These are phyloP conservation scores for Pseudoscleropodium purum DNA, from an alignment of 225 moss, liverwort and hornwort species.

Conservation along the genomic window DNA sequence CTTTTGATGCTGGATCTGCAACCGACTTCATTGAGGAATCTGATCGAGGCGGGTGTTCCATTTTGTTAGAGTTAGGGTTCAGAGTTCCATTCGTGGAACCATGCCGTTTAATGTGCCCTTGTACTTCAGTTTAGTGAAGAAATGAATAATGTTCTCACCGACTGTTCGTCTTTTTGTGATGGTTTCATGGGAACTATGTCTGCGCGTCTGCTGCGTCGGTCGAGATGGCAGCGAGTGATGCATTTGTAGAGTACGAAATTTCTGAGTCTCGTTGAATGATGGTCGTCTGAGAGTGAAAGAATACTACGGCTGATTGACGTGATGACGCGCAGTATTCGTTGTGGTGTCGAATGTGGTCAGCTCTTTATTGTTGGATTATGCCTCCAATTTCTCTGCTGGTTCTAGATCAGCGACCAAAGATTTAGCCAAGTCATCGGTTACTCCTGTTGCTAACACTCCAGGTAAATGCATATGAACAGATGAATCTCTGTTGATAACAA, in stretches of 20 bases:
- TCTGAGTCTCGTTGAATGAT: too few relatives aligned
- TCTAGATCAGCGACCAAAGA: not conserved
- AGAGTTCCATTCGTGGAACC: not conserved
- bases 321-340: not conserved
- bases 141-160: not conserved
- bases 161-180: not conserved
- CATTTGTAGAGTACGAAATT: too few relatives aligned
- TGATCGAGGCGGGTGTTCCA: slow-evolving; percentile 11
- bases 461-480: not conserved
- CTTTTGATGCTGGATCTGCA: slow-evolving; percentile 10
- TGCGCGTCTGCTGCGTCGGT: not conserved
- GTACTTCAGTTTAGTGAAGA: not conserved
- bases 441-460: too few relatives aligned
- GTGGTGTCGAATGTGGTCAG: not conserved
- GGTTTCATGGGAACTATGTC: not conserved
- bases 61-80: slow-evolving; percentile 20
- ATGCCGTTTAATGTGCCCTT: not conserved
- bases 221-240: not conserved
- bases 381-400: too few relatives aligned
- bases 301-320: not conserved
- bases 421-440: not conserved
- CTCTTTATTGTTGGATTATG: not conserved
- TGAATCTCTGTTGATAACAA: not conserved
- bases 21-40: not conserved
- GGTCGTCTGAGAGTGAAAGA: too few relatives aligned